phyloP scores from a whole-genome alignment of 352 stramenopile species.

The Pythium rishiriense region DNA sequence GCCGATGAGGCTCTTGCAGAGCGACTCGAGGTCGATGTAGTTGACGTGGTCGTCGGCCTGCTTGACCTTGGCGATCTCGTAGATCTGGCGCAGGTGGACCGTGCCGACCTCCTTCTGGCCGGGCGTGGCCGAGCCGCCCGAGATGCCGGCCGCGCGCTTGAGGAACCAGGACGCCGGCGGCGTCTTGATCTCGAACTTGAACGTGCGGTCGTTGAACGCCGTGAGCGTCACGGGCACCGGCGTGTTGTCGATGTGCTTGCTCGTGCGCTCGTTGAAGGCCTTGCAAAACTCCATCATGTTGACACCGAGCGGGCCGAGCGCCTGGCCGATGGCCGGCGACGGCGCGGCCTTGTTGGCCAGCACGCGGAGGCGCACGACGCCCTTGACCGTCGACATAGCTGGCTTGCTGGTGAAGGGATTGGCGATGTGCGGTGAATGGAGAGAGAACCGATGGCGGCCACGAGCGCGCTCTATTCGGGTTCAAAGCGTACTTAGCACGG shows the following conservation, averaged over 20 bases:
- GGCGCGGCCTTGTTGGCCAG: slow-evolving; percentile 82
- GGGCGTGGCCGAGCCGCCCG: slow-evolving; percentile 65
- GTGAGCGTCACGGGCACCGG: slow-evolving; percentile 93
- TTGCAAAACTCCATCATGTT: slow-evolving; percentile 99
- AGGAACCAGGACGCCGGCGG: slow-evolving; percentile 94
- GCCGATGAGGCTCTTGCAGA: slow-evolving; percentile 93
- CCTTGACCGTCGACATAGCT: slow-evolving; percentile 57
- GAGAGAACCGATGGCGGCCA: slow-evolving; percentile 16
- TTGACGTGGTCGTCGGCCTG: slow-evolving; percentile 93
- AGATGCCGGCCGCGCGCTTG: slow-evolving; percentile 90
- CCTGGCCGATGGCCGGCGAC: slow-evolving; percentile 88
- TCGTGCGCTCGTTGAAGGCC: slow-evolving; percentile 97
- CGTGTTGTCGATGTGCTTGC: slow-evolving; percentile 90
- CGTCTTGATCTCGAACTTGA: slow-evolving; percentile 96
- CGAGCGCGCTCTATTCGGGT: neutral
- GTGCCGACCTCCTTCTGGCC: slow-evolving; percentile 80
- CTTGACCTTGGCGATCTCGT: slow-evolving; percentile 99
- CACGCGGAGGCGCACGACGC: slow-evolving; percentile 85
- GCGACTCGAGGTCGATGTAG: slow-evolving; percentile 90
- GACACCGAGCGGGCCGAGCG: slow-evolving; percentile 95
- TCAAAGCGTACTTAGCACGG: neutral
- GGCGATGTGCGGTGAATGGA: neutral
- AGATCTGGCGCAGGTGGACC: slow-evolving; percentile 94
- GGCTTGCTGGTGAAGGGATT: too few relatives aligned
- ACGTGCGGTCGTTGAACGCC: slow-evolving; percentile 94